phyloP scores from a whole-genome alignment of 257 asterid species.

The Nicotiana sylvestris region DNA sequence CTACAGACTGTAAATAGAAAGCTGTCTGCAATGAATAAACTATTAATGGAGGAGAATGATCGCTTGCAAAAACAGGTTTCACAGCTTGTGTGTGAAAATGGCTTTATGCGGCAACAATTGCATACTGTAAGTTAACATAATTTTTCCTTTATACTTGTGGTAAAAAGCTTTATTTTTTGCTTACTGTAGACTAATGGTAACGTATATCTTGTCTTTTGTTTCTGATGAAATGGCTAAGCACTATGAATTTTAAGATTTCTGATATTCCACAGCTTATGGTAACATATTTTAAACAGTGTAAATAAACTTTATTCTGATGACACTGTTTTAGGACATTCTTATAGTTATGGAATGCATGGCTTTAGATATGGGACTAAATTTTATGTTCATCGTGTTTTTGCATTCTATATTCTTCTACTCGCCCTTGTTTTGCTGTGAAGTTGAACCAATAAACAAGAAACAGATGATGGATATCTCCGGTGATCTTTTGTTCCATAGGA shows the following conservation, averaged over 20 bases:
- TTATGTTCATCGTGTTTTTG: neutral
- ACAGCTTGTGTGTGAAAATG: slow-evolving; percentile 85
- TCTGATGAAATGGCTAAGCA: neutral
- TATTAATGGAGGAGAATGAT: slow-evolving; percentile 94
- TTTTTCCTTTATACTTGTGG: slow-evolving; percentile 3
- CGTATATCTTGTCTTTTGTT: neutral
- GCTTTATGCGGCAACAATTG: slow-evolving; percentile 75
- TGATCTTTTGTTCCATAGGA: neutral
- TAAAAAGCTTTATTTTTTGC: neutral
- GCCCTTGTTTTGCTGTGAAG: neutral
- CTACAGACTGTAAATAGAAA: slow-evolving; percentile 88
- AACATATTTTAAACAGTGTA: neutral
- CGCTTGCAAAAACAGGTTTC: slow-evolving; percentile 95
- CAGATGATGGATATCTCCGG: neutral
- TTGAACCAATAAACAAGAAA: neutral
- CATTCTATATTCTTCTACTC: neutral
- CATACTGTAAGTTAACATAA: slow-evolving; percentile 53
- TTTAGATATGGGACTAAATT: neutral
- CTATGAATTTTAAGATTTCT: neutral
- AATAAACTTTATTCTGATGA: neutral
- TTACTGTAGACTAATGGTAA: neutral
- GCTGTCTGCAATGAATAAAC: slow-evolving; percentile 79
- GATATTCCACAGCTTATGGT: neutral
- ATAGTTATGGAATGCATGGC: neutral
- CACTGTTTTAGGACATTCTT: neutral